Percentiles rank a stretch among this genome's conserved stretches.
Conservation (phyloP, 495 filamentous ascomycete genomes). For the Hyphodiscus hymeniophilus region DNA sequence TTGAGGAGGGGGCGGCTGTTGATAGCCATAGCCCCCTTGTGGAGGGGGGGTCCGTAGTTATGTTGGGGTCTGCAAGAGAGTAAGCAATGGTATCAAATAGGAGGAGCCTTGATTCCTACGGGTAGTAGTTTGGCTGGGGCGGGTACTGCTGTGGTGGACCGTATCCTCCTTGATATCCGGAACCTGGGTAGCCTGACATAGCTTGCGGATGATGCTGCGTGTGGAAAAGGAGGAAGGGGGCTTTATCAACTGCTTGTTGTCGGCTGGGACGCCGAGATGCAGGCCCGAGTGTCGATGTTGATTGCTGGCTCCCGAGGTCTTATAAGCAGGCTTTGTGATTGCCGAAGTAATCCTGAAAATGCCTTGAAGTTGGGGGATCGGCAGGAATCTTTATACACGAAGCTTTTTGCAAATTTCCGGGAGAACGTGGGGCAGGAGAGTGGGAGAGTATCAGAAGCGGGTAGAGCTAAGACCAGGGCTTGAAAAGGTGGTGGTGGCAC, state of each 20-base stretch:
- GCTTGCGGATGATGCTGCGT: not conserved
- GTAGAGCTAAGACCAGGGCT: not conserved
- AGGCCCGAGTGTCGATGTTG: slow-evolving; percentile 4
- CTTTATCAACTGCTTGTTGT: not conserved
- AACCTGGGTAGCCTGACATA: slow-evolving; percentile 30
- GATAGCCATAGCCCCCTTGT: slow-evolving; percentile 34
- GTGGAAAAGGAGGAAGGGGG: not conserved
- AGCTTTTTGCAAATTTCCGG: slow-evolving; percentile 2
- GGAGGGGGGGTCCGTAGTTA: slow-evolving; percentile 30
- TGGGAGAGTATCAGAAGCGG: not conserved
- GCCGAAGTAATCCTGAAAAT: slow-evolving; percentile 6
- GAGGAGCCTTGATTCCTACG: slow-evolving; percentile 23
- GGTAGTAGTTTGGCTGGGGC: slow-evolving; percentile 24
- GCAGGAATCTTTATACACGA: slow-evolving; percentile 13
- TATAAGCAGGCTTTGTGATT: slow-evolving; percentile 5
- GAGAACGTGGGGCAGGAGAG: slow-evolving; percentile 13
- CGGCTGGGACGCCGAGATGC: slow-evolving; percentile 15
- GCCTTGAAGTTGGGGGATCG: slow-evolving; percentile 8
- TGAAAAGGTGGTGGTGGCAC: not conserved
- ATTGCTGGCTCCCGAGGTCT: slow-evolving; percentile 3
- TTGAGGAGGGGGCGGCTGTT: slow-evolving; percentile 31
- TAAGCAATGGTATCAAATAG: slow-evolving; percentile 12
- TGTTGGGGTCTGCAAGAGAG: slow-evolving; percentile 22
- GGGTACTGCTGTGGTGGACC: slow-evolving; percentile 26
- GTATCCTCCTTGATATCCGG: slow-evolving; percentile 28